Evolutionary conservation across 208 protist species (phyloP), one percentile per base, ranked within the genome.

Genomic region (Trypanosoma mega): DNA sequence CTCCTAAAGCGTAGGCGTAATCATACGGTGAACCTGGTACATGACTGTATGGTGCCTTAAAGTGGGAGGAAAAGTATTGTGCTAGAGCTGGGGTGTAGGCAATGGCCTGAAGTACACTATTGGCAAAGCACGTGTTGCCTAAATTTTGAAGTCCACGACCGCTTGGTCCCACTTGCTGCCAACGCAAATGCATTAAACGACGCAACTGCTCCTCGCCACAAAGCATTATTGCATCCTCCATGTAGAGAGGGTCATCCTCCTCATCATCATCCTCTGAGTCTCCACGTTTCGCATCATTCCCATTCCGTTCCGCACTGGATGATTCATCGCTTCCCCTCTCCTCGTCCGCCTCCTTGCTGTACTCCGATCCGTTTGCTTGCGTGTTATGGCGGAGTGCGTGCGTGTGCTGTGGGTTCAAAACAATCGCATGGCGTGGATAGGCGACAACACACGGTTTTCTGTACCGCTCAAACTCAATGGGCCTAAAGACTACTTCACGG

Each of bases 121-220:
- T 96, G 9, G 77, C 77, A 56, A 96, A 97, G 64, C 92, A 97
- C 14, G 90, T 95, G 72, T 97, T 97, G 44, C 89, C 92, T 20
- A 93, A 53, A 53, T 96, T 96, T 18, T 78, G 64, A 23, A 97
- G 72, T 0, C 92, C 92, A 16, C 82, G 46, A 0, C 91, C 91
- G 8, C 72, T 82, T 0, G 72, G 72, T 0, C 74, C 61, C 23
- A 91, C 72, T 3, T 65, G 2, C 16, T 52, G 58, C 87, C 90
- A 96, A 23, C 76, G 74, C 23, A 93, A 68, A 54, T 90, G 72
- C 51, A 93, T 50, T 47, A 68, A 48, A 65, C 76, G 71, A 44
- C 45, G 57, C 18, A 96, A 60, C 51, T 74, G 58, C 16, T 54
- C 69, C 43, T 87, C 76, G 21, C 57, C 52, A 61, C 90, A 96